phyloP scores from a whole-genome alignment of 306 rosid genomes.

The Castanopsis chinensis region DNA sequence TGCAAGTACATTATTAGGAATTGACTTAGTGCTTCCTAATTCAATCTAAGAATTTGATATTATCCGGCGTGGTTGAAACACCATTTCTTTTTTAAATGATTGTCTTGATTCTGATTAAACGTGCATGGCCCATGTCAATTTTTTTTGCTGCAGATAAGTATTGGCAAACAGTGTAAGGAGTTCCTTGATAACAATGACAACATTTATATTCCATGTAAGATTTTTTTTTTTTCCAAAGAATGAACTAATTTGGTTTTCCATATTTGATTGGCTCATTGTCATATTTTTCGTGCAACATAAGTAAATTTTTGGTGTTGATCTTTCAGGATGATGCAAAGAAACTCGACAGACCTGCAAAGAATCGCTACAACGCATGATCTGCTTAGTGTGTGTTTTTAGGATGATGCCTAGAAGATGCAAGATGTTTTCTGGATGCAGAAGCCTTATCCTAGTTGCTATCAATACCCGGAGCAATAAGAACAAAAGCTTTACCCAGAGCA shows the following conservation, averaged over 20 bases:
- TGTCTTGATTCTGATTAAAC: not conserved
- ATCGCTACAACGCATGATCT: constrained; percentile 48
- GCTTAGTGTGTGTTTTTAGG: constrained; percentile 9
- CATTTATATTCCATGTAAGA: constrained; percentile 80
- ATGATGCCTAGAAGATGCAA: constrained; percentile 1
- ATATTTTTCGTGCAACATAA: not conserved
- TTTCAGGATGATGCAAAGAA: constrained; percentile 77
- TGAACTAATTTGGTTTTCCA: not conserved
- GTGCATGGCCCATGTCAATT: not conserved
- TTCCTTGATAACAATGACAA: constrained; percentile 69
- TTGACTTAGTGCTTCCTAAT: not conserved
- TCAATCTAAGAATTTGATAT: not conserved
- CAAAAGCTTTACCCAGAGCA: too few relatives aligned
- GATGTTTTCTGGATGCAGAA: not conserved
- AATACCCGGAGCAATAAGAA: too few relatives aligned
- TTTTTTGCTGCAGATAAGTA: constrained; percentile 60
- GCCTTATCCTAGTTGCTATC: too few relatives aligned
- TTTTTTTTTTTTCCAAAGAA: not conserved
- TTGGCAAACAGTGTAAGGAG: constrained; percentile 95
- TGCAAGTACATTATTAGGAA: not conserved
- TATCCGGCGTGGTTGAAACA: not conserved
- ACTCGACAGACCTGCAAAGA: constrained; percentile 54
- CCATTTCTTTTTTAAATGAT: not conserved
- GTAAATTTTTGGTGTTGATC: not conserved
- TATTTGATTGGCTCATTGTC: not conserved